Percentiles rank a stretch among this genome's conserved stretches.
phyloP scores from a whole-genome alignment of 257 asterid genomes.

The Anisodus tanguticus region DNA sequence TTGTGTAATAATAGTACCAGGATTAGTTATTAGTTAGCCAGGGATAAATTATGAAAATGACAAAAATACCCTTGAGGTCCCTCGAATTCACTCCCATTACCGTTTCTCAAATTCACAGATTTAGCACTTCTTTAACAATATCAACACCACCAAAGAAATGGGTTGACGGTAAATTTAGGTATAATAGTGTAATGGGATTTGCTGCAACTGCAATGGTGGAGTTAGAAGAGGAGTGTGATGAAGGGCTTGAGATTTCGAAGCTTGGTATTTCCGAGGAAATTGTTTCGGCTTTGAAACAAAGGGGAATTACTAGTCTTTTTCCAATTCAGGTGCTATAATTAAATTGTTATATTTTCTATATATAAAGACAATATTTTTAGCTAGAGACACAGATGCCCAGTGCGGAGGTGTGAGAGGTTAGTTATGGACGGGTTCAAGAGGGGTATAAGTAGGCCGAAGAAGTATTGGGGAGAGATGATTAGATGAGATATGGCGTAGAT shows the following conservation, averaged over 20 bases:
- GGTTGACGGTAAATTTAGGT: constrained; percentile 10
- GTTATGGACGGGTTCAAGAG: no score
- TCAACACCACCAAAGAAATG: neutral
- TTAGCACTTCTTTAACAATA: constrained; percentile 31
- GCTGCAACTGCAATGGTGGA: constrained; percentile 67
- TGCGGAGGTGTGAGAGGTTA: no score
- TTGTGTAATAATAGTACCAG: no score
- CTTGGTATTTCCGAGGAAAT: constrained; percentile 77
- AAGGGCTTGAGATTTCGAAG: constrained; percentile 81
- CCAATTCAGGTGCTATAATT: constrained; percentile 78
- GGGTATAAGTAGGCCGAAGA: no score
- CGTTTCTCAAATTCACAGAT: constrained; percentile 33
- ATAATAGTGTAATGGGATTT: constrained; percentile 44
- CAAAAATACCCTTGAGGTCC: no score
- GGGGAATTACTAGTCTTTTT: constrained; percentile 72
- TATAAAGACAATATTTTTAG: no score
- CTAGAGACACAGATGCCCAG: no score
- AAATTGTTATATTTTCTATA: neutral
- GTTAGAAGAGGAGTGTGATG: constrained; percentile 44
- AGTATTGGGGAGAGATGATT: no score
- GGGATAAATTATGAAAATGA: no score
- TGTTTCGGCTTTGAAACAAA: constrained; percentile 61
- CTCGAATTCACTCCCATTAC: constrained; percentile 29
- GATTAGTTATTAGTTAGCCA: no score
- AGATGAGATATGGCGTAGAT: no score